phyloP scores from a whole-genome alignment of 495 filamentous ascomycete genomes.

The Trichoderma reesei region DNA sequence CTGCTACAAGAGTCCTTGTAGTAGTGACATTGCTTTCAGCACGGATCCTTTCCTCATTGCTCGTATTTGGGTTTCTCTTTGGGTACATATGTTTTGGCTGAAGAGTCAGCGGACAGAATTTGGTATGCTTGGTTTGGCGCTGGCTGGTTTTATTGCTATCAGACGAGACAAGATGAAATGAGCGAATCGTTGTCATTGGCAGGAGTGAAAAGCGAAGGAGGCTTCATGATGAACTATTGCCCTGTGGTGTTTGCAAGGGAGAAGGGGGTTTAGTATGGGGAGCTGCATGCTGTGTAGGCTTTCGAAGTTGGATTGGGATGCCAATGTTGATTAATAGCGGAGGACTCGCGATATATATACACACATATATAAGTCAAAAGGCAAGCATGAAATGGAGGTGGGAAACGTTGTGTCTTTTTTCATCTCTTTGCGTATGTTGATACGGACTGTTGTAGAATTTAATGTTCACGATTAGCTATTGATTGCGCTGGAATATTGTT shows the following conservation, averaged over 20 bases:
- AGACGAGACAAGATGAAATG: neutral
- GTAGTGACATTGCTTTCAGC: neutral
- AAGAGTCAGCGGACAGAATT: constrained; percentile 5
- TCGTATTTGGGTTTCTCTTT: neutral
- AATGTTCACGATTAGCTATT: neutral
- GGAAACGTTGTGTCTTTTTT: neutral
- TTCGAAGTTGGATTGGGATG: neutral
- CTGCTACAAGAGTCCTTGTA: neutral
- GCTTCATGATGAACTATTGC: neutral
- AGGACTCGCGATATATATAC: neutral
- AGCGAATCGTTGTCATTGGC: neutral
- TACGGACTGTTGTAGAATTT: too few relatives aligned
- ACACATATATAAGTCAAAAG: neutral
- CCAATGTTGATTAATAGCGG: neutral
- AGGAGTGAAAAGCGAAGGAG: neutral
- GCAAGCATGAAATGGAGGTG: neutral
- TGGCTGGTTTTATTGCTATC: neutral
- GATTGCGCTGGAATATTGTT: neutral
- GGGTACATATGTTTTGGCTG: constrained; percentile 7
- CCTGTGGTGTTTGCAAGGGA: neutral
- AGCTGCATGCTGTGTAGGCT: neutral
- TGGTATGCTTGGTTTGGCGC: constrained; percentile 4
- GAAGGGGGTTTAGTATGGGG: too few relatives aligned
- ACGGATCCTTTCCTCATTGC: neutral
- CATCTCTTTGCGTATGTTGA: neutral